These are phyloP conservation scores for Pulveroboletus ravenelii DNA, from an alignment of 768 basidiomycete genomes.

Conservation along the genomic window DNA sequence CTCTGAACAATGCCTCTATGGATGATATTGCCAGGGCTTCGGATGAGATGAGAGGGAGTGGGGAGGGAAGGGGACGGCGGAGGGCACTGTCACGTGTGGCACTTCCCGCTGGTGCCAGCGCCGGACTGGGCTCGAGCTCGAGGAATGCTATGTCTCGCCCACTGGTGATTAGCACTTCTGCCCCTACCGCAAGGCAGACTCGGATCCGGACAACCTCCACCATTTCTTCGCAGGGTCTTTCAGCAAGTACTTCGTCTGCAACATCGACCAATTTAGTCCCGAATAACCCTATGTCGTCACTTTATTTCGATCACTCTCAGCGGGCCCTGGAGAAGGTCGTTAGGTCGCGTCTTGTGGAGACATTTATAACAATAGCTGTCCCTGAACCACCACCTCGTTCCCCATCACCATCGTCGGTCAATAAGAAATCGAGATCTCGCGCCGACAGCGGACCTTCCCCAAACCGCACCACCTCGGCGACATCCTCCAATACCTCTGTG, in stretches of 20 bases:
- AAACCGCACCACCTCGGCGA: neutral
- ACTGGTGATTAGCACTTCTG: conserved; percentile 13
- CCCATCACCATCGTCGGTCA: conserved; percentile 27
- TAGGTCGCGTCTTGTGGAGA: conserved; percentile 69
- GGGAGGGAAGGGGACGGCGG: conserved; percentile 37
- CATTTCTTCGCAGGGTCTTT: conserved; percentile 37
- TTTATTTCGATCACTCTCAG: conserved; percentile 62
- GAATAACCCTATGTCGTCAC: conserved; percentile 22
- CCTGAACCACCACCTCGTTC: conserved; percentile 24
- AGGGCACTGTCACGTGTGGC: conserved; percentile 45
- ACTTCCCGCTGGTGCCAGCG: conserved; percentile 27
- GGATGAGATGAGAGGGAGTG: conserved; percentile 24
- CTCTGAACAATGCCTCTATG: conserved; percentile 41
- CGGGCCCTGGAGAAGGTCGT: conserved; percentile 65
- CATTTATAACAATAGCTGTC: conserved; percentile 60
- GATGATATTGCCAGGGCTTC: conserved; percentile 37
- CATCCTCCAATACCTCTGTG: neutral
- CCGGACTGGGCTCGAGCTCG: conserved; percentile 5
- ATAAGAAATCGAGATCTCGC: conserved; percentile 19
- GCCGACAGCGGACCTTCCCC: conserved; percentile 25
- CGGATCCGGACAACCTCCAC: conserved; percentile 51
- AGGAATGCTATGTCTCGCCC: conserved; percentile 17
- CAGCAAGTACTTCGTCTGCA: conserved; percentile 8
- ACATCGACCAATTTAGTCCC: conserved; percentile 4
- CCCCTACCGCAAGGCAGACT: conserved; percentile 32